phyloP scores from a whole-genome alignment of 2,329 filamentous ascomycete species.

The Cladosporium phlei region DNA sequence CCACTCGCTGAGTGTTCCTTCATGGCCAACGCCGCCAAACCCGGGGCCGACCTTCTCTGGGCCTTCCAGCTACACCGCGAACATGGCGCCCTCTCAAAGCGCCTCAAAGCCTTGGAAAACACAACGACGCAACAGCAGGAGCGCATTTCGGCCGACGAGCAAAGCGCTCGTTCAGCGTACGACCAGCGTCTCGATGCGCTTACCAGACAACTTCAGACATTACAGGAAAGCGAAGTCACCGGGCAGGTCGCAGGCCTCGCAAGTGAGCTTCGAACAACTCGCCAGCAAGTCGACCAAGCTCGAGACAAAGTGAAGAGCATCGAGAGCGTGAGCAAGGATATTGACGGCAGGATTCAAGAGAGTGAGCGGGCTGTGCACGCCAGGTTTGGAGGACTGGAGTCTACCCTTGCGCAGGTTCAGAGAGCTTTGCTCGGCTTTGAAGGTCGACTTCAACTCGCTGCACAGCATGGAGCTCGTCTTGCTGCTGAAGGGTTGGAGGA shows the following conservation, averaged over 20 bases:
- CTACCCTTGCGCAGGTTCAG: not conserved
- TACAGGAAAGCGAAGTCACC: not conserved
- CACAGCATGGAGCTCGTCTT: not conserved
- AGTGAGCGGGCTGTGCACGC: not conserved
- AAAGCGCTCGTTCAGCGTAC: not conserved
- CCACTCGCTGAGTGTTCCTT: not conserved
- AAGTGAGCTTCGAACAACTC: not conserved
- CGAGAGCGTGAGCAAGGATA: not conserved
- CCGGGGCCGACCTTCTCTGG: constrained; percentile 30
- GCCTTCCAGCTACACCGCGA: constrained; percentile 33
- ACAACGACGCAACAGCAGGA: not conserved
- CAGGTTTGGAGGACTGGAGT: not conserved
- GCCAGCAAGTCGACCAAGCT: not conserved
- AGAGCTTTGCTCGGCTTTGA: not conserved
- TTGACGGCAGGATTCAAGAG: not conserved
- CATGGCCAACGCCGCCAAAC: constrained; percentile 11
- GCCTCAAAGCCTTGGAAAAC: constrained; percentile 30
- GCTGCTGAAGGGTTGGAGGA: not conserved
- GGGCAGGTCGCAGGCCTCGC: constrained; percentile 6
- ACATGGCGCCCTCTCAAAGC: constrained; percentile 27
- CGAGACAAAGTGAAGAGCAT: not conserved
- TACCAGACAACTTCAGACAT: constrained; percentile 56
- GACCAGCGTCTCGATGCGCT: not conserved
- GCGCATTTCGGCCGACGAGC: not conserved
- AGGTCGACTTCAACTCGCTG: not conserved